These are phyloP conservation scores for Adansonia madagascariensis DNA, from an alignment of 441 rosid genomes.

Conservation along the genomic window DNA sequence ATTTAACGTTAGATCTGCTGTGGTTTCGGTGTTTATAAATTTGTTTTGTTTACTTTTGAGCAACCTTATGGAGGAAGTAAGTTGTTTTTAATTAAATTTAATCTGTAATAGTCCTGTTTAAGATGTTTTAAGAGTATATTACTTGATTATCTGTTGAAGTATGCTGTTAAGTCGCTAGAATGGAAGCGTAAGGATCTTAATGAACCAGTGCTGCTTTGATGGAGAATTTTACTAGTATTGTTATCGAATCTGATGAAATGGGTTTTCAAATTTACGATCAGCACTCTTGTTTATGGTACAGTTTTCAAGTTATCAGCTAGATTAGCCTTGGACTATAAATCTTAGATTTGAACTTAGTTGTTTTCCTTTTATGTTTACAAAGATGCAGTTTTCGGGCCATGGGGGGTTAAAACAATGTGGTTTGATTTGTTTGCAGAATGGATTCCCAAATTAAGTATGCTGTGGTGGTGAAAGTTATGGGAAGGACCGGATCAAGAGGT, in stretches of 20 bases:
- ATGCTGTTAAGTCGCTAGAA: not conserved
- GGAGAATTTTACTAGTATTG: not conserved
- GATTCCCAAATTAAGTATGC: constrained; percentile 79
- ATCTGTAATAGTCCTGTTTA: not conserved
- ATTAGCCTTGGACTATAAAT: not conserved
- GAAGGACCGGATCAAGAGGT: constrained; percentile 82
- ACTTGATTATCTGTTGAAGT: not conserved
- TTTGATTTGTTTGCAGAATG: constrained; percentile 50
- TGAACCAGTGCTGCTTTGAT: not conserved
- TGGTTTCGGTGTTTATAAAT: not conserved
- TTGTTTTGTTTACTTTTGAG: not conserved
- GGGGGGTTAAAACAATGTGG: not conserved
- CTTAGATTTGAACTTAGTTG: not conserved
- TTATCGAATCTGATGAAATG: not conserved
- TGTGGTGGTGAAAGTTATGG: constrained; percentile 86
- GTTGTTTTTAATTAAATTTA: not conserved
- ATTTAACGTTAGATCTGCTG: constrained; percentile 12
- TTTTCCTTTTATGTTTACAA: not conserved
- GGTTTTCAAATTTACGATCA: not conserved
- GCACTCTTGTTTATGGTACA: not conserved
- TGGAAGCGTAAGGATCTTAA: not conserved
- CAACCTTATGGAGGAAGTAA: not conserved
- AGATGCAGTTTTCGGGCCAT: not conserved
- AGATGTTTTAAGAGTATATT: not conserved
- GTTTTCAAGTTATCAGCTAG: not conserved